These are phyloP conservation scores for Sugiyamaella mastotermitis DNA, from an alignment of 805 yeast genomes.

Conservation along the genomic window DNA sequence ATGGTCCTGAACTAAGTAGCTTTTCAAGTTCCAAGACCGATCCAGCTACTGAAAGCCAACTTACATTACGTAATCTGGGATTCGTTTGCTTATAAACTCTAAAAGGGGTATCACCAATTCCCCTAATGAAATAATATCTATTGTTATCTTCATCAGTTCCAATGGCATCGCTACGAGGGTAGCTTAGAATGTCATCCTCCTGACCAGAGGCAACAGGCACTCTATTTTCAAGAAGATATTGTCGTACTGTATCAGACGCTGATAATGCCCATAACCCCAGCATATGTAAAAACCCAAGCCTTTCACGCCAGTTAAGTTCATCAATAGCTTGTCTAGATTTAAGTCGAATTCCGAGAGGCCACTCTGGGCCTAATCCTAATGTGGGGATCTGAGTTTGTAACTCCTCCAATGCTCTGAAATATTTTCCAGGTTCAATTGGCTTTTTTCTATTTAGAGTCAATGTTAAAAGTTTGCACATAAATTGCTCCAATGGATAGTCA, in stretches of 20 bases:
- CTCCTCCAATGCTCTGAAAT: constrained; percentile 34
- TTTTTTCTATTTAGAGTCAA: constrained; percentile 36
- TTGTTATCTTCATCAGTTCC: constrained; percentile 21
- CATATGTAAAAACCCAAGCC: constrained; percentile 30
- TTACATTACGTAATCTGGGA: constrained; percentile 26
- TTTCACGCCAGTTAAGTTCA: constrained; percentile 28
- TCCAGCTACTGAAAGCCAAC: constrained; percentile 32
- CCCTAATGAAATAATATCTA: constrained; percentile 23
- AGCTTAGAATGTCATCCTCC: not conserved
- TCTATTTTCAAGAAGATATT: constrained; percentile 9
- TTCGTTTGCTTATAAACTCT: constrained; percentile 30
- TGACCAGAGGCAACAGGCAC: not conserved
- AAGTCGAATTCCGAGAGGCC: not conserved
- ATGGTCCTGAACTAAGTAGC: constrained; percentile 13
- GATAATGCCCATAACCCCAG: constrained; percentile 31
- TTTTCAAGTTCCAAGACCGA: constrained; percentile 21
- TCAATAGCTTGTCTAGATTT: constrained; percentile 21
- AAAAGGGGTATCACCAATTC: constrained; percentile 27
- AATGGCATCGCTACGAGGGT: not conserved
- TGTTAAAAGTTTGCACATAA: constrained; percentile 30
- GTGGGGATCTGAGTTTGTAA: constrained; percentile 25
- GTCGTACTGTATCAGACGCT: constrained; percentile 25
- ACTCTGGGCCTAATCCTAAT: constrained; percentile 22
- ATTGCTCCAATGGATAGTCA: constrained; percentile 25
- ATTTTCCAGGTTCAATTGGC: constrained; percentile 33